A percentile compares a stretch with the other conserved stretches of the same genome.
Evolutionary conservation across 306 rosid species (phyloP).

Genomic region (Prunus salicina): DNA sequence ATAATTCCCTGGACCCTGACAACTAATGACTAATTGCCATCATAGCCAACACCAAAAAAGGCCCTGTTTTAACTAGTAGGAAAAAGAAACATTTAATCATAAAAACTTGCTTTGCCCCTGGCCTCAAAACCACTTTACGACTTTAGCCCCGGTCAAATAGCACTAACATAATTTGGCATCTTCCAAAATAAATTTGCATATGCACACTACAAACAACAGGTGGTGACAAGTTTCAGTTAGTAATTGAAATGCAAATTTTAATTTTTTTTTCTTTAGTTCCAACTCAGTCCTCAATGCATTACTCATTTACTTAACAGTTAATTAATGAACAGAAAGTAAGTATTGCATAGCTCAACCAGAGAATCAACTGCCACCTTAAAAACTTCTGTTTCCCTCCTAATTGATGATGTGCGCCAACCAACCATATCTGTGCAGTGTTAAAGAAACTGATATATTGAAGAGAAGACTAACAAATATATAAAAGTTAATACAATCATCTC

Average conservation of each 20-base stretch:
- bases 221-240: not conserved
- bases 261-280: not conserved
- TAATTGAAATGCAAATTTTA: not conserved
- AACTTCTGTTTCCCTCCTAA: slow-evolving; percentile 84
- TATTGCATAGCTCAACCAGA: slow-evolving; percentile 19
- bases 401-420: slow-evolving; percentile 99
- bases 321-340: slow-evolving; percentile 4
- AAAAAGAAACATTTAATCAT: not conserved
- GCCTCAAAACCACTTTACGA: not conserved
- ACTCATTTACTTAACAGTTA: not conserved
- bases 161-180: not conserved
- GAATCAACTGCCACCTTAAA: slow-evolving; percentile 50
- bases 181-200: not conserved
- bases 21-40: not conserved
- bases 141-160: not conserved
- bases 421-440: slow-evolving; percentile 76
- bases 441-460: slow-evolving; percentile 32
- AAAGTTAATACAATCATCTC: slow-evolving; percentile 15
- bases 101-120: not conserved
- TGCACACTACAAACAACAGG: not conserved
- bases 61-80: not conserved
- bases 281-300: not conserved
- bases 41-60: not conserved
- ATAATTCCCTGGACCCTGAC: not conserved
- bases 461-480: slow-evolving; percentile 8